phyloP scores from a whole-genome alignment of 768 basidiomycete species.

The Lyophyllum semitale region DNA sequence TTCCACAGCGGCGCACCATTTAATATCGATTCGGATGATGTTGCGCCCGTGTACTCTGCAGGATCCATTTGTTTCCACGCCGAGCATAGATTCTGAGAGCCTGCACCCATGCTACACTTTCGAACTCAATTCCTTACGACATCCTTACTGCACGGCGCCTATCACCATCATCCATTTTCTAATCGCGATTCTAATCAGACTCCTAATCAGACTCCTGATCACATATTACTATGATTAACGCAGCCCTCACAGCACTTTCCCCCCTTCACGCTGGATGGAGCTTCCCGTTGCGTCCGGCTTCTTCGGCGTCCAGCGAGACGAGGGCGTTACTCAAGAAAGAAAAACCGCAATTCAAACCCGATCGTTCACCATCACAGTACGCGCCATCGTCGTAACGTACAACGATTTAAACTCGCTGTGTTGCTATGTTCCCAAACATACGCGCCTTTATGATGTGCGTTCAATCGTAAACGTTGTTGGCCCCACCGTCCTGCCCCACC shows the following conservation, averaged over 20 bases:
- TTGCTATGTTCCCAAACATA: background rate
- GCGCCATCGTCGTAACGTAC: background rate
- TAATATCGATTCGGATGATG: too few relatives aligned
- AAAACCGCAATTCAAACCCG: too few relatives aligned
- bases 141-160: background rate
- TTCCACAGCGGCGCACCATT: too few relatives aligned
- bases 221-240: too few relatives aligned
- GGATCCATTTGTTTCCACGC: background rate
- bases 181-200: conserved; percentile 4
- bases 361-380: background rate
- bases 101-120: too few relatives aligned
- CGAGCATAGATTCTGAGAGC: background rate
- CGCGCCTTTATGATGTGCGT: background rate
- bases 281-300: background rate
- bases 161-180: background rate
- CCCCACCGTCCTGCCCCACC: conserved; percentile 1
- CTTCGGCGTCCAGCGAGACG: background rate
- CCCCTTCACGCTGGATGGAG: background rate
- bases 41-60: too few relatives aligned
- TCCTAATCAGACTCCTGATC: background rate
- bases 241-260: background rate
- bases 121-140: too few relatives aligned
- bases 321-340: too few relatives aligned
- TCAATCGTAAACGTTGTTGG: background rate
- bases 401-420: too few relatives aligned